Base-by-base conservation (phyloP, 345 rosid genomes). In the Pelargonium nanum region DNA sequence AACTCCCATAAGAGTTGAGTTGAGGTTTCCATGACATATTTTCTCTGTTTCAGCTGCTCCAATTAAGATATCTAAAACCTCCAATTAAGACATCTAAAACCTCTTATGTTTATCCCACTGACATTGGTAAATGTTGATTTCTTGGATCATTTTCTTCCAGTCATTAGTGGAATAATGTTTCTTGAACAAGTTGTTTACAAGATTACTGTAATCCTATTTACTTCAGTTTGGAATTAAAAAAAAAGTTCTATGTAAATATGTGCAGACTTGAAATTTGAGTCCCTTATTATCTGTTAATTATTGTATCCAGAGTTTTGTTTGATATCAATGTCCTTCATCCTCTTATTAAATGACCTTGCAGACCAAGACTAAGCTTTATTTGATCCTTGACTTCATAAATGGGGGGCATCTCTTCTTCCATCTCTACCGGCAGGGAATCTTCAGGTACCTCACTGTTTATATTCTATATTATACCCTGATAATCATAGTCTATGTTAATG, bases 331-430 rank as follows among this genome's bases (percentile, higher is more conserved):
- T 21, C 22, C 56, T 20, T 65, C 30, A 19, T 19, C 22, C 26
- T 64, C 19, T 51, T 12, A 22, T 26, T 45, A 51, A 4, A 13
- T 67, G 23, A 52, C 19, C 68, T 72, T 61, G 17, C 84, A 86
- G 93, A 86, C 93, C 52, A 80, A 80, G 71, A 69, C 87, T 0
- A 86, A 86, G 78, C 83, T 86, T 22, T 86, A 86, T 68, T 61
- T 86, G 82, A 83, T 86, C 32, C 68, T 86, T 78, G 89, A 86
- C 63, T 86, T 86, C 58, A 75, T 86, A 62, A 86, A 83, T 50
- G 93, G 89, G 52, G 89, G 89, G 21, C 93, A 86, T 69, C 86
- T 86, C 57, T 86, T 86, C 80, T 86, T 81, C 74, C 89, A 86
- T 70, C 78, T 86, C 10, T 81, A 80, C 65, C 73, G 84, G 55